phyloP scores from a whole-genome alignment of 2,329 filamentous ascomycete genomes.

The Corniculantispora saksenae region DNA sequence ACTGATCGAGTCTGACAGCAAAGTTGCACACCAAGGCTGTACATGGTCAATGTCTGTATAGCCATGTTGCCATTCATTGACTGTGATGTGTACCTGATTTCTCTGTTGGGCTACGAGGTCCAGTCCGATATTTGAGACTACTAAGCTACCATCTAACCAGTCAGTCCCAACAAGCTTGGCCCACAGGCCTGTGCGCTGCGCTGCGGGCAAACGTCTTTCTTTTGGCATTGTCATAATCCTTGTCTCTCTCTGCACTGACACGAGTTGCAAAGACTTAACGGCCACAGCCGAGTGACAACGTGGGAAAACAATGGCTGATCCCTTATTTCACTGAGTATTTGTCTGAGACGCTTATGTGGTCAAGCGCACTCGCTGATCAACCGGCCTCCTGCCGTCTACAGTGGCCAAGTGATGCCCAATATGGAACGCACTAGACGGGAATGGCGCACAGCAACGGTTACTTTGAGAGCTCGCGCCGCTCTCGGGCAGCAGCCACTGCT shows the following conservation, averaged over 20 bases:
- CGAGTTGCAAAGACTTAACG: not conserved
- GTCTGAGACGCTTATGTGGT: not conserved
- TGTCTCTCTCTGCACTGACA: not conserved
- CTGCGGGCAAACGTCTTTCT: slow-evolving; percentile 3
- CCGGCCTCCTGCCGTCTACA: not conserved
- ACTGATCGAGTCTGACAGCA: slow-evolving; percentile 1
- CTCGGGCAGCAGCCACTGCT: not conserved
- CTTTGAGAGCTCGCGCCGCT: not conserved
- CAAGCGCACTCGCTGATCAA: not conserved
- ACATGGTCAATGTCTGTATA: not conserved
- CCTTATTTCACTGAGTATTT: not conserved
- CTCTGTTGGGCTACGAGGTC: not conserved
- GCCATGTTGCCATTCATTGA: not conserved
- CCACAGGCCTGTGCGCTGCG: slow-evolving; percentile 1
- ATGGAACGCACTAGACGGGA: not conserved
- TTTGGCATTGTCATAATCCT: not conserved
- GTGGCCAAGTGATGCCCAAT: not conserved
- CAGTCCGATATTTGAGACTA: not conserved
- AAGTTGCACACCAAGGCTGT: not conserved
- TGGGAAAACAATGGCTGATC: slow-evolving; percentile 5
- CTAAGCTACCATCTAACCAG: not conserved
- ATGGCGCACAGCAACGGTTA: not conserved
- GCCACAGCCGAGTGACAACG: slow-evolving; percentile 1
- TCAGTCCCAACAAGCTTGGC: not conserved
- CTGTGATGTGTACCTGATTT: not conserved